Percentiles rank a stretch among this genome's conserved stretches.
phyloP scores from a whole-genome alignment of 1,139 yeast species.

The Saccharomyces pastorianus region DNA sequence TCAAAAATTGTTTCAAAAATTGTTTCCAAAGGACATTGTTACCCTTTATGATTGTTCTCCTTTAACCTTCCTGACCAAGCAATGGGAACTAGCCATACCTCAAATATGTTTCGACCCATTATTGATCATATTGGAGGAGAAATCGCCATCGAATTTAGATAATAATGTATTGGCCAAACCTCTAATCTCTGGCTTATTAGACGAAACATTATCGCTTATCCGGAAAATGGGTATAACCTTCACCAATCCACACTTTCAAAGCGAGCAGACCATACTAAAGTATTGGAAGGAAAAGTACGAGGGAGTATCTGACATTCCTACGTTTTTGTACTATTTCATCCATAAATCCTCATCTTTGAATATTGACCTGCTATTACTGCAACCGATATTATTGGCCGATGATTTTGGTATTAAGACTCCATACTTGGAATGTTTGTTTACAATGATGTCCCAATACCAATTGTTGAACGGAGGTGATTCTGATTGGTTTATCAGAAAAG shows the following conservation, averaged over 20 bases:
- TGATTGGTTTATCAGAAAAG: slow-evolving; percentile 34
- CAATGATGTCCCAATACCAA: slow-evolving; percentile 61
- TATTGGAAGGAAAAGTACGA: slow-evolving; percentile 41
- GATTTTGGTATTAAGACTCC: slow-evolving; percentile 81
- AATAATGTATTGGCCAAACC: slow-evolving; percentile 76
- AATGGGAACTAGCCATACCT: slow-evolving; percentile 81
- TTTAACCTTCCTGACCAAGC: slow-evolving; percentile 58
- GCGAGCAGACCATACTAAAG: slow-evolving; percentile 48
- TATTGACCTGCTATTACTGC: slow-evolving; percentile 65
- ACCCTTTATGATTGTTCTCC: slow-evolving; percentile 34
- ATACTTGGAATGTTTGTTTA: slow-evolving; percentile 76
- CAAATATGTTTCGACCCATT: slow-evolving; percentile 70
- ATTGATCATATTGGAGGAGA: slow-evolving; percentile 61
- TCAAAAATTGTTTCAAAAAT: slow-evolving; percentile 22
- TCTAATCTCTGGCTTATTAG: slow-evolving; percentile 64
- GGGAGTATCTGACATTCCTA: slow-evolving; percentile 15
- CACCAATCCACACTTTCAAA: slow-evolving; percentile 21
- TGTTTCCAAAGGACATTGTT: slow-evolving; percentile 33
- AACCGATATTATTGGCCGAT: slow-evolving; percentile 80
- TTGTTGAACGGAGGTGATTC: slow-evolving; percentile 41
- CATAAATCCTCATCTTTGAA: slow-evolving; percentile 35
- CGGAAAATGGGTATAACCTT: slow-evolving; percentile 62
- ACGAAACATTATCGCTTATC: slow-evolving; percentile 63
- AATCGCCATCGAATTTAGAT: slow-evolving; percentile 49
- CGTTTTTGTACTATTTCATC: slow-evolving; percentile 22